Evolutionary conservation across 257 asterid species (phyloP).

Genomic region (Solanum appendiculatum): DNA sequence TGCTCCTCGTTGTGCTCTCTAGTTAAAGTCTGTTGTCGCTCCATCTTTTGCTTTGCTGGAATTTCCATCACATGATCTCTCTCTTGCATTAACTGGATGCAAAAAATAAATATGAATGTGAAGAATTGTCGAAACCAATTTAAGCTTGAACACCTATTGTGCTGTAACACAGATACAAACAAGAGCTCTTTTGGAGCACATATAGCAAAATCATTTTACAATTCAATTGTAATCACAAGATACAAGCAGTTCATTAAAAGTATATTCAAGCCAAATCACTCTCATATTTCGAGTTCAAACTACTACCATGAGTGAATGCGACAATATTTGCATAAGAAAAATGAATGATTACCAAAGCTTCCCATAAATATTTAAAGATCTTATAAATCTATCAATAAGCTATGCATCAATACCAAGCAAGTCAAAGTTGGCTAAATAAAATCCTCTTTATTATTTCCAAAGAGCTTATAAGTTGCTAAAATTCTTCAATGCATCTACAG

Average conservation of each 20-base stretch:
- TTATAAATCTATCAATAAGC: background rate
- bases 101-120: background rate
- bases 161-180: background rate
- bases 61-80: constrained; percentile 39
- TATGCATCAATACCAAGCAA: background rate
- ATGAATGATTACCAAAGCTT: background rate
- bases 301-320: background rate
- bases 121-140: background rate
- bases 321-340: background rate
- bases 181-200: background rate
- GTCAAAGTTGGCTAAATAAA: background rate
- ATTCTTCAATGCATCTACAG: background rate
- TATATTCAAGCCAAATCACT: background rate
- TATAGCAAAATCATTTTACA: background rate
- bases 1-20: constrained; percentile 59
- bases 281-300: background rate
- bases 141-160: background rate
- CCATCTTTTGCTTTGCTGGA: constrained; percentile 71
- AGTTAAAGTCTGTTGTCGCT: constrained; percentile 52
- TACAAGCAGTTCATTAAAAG: background rate
- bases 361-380: background rate
- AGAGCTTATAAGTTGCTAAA: background rate
- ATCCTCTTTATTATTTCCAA: background rate
- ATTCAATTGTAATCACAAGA: background rate
- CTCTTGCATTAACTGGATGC: constrained; percentile 41